Evolutionary conservation across 352 stramenopile genomes (phyloP), one percentile per base, ranked within the genome.

Genomic region (Blastocystis sp.): DNA sequence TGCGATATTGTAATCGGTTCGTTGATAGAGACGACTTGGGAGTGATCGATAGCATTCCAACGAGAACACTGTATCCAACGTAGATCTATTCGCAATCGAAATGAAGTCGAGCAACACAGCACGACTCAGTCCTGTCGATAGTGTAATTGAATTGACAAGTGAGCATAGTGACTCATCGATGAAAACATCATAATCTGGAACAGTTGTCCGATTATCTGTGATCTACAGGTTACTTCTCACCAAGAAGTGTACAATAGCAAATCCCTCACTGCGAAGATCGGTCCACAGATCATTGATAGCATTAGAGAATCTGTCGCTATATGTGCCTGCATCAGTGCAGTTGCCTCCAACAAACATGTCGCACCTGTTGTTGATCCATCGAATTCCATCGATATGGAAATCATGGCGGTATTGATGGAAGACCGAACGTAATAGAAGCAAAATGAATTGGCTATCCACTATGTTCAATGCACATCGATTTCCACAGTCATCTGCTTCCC

Each of bases 301-400:
- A 11, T n/a, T 8, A 2, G 50, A 50, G 50, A 43, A n/a, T 26
- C 13, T 30, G 0, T 50, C 9, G 34, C 39, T 34, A 24, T 56
- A 18, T 26, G 5, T 30, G 18, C 24, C 47, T 3, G 3, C 39
- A 3, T 5, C 26, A 2, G 37, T 59, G 56, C 73, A 85, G 50
- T 13, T 26, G 11, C 73, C 73, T 11, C 73, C 53, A 16, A 85
- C 13, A 65, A 68, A 65, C 20, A 16, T 37, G 20, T 41, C 34
- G 53, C 73, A 59, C 26, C 24, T 18, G 37, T 26, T 26, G 9
- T 50, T 54, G 56, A 85, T 85, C 47, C 43, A 85, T 39, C 73
- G 73, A 43, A 85, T 68, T 7, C 73, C 73, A 45, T 85, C 73
- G 56, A 85, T 69, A 39, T 69, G 73, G 50, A 68, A 85, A 37